phyloP scores from a whole-genome alignment of 129 eudicot species.

The Daucus carota region DNA sequence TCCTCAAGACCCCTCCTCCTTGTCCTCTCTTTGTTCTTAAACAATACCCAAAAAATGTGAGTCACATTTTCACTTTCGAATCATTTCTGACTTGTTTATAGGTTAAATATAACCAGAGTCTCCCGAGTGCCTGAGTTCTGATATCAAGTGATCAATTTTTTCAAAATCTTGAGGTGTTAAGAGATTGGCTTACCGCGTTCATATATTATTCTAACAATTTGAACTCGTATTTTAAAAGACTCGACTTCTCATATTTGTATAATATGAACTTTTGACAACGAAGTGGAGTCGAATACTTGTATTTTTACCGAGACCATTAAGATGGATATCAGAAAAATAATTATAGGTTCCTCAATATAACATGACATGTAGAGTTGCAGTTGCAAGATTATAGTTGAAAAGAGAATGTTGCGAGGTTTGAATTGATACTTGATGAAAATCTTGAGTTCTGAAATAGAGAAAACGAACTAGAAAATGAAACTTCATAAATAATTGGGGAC shows the following conservation, averaged over 20 bases:
- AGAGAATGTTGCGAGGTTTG: neutral
- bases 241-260: neutral
- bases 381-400: neutral
- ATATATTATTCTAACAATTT: no score
- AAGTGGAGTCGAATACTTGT: no score
- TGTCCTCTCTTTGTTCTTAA: neutral
- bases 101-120: no score
- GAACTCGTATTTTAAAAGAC: neutral
- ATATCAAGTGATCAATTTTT: no score
- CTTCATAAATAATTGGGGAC: constrained; percentile 1
- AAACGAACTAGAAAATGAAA: neutral
- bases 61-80: neutral
- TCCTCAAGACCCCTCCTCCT: neutral
- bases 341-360: no score
- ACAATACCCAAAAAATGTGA: neutral
- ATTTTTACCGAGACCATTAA: no score
- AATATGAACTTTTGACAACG: neutral
- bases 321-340: no score
- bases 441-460: neutral
- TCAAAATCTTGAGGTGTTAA: no score
- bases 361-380: no score
- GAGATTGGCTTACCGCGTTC: no score
- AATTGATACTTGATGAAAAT: neutral
- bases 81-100: neutral
- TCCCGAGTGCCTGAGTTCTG: no score